These are phyloP conservation scores for Eimeria zaria DNA, from an alignment of 169 alveolate genomes.

Conservation along the genomic window DNA sequence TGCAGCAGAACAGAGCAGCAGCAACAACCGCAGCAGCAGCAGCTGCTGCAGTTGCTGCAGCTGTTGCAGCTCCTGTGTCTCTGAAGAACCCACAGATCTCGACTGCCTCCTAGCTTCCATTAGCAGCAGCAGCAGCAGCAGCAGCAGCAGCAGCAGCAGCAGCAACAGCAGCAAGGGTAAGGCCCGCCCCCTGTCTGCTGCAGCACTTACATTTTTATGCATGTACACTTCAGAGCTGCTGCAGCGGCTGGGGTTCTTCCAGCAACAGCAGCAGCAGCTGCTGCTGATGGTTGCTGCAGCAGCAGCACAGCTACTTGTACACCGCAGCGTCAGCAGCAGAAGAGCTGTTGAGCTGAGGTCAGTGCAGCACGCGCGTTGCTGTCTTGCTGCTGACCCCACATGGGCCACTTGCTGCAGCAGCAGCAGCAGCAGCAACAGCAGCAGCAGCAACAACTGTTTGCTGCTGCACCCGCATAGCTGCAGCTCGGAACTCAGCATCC, in stretches of 20 bases:
- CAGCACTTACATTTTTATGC: background rate
- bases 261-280: background rate
- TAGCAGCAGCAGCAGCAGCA: conserved; percentile 8
- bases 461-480: background rate
- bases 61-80: background rate
- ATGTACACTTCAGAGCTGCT: background rate
- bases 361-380: conserved; percentile 6
- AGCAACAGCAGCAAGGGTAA: background rate
- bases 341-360: background rate
- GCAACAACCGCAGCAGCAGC: conserved; percentile 13
- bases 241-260: background rate
- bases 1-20: background rate
- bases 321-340: conserved; percentile 7
- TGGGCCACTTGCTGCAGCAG: background rate
- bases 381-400: background rate
- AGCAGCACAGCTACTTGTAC: too few relatives aligned
- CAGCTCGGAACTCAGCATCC: background rate
- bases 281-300: background rate
- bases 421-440: conserved; percentile 1
- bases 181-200: background rate
- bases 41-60: background rate
- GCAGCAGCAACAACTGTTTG: conserved; percentile 2
- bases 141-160: conserved; percentile 1
- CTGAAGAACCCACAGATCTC: background rate
- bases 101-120: background rate